phyloP scores from a whole-genome alignment of 306 rosid genomes.

The Sicyos edulis region DNA sequence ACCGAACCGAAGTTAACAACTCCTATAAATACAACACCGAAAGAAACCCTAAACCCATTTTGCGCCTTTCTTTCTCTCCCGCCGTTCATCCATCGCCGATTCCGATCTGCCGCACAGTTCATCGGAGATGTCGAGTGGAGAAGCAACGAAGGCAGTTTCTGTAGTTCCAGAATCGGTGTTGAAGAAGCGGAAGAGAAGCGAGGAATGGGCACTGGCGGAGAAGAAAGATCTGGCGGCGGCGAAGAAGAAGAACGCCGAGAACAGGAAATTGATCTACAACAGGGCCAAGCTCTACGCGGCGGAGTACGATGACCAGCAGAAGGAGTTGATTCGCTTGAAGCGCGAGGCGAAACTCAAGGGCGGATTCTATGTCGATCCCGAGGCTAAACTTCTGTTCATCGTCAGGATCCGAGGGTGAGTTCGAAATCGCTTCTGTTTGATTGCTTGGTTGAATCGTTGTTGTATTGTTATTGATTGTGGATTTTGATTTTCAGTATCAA shows the following conservation, averaged over 20 bases:
- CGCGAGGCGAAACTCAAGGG: conserved; percentile 92
- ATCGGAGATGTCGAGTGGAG: too few species aligned
- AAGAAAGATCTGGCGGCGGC: conserved; percentile 43
- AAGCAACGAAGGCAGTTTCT: conserved; percentile 24
- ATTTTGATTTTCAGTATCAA: conserved; percentile 54
- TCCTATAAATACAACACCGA: too few species aligned
- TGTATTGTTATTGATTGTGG: not conserved
- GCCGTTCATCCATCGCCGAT: too few species aligned
- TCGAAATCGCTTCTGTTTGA: not conserved
- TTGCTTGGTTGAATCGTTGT: not conserved
- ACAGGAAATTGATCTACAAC: conserved; percentile 52
- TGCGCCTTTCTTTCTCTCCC: too few species aligned
- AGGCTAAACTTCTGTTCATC: conserved; percentile 76
- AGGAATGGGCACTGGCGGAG: conserved; percentile 69
- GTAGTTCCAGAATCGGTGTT: conserved; percentile 63
- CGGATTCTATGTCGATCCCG: conserved; percentile 91
- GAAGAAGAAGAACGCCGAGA: conserved; percentile 59
- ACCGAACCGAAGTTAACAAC: too few species aligned
- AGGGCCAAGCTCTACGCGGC: conserved; percentile 58
- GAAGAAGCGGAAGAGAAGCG: conserved; percentile 75
- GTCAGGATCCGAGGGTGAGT: conserved; percentile 81
- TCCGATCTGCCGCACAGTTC: not conserved
- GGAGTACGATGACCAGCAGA: conserved; percentile 54
- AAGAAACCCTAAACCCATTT: too few species aligned
- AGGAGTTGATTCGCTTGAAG: conserved; percentile 54